Base-by-base conservation (phyloP, 495 filamentous ascomycete species). In the Podospora australis region DNA sequence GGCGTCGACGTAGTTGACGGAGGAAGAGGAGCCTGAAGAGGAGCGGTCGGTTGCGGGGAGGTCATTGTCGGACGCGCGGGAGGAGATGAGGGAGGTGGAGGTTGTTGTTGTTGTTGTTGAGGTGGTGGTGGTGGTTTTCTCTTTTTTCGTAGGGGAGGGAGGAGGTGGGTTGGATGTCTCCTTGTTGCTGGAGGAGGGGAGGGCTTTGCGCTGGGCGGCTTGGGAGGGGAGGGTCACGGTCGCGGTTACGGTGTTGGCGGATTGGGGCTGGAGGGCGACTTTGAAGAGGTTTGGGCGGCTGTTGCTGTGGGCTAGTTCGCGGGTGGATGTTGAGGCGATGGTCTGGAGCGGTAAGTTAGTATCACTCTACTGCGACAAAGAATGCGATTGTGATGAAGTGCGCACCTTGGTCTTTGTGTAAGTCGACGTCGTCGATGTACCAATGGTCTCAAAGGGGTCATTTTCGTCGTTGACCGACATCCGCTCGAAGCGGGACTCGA, bases 401-500 rank as follows among this genome's bases (percentile, higher is more conserved):
- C 46, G 25, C 68, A 88, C 86, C 80, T 90, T 91, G 21, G 78
- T 67, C 65, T 89, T 91, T 35, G 54, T 81, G 80, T 23, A 60
- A 36, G 11, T 71, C 69, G 25, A 60, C 67, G 36, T 64, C 71
- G 52, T 75, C 70, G 28, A 66, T 63, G 34, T 28, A 11, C 40
- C 40, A 43, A 43, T 43, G 9, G 40, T 43, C 23, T 43, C 40
- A 43, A 43, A 43, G 14, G 66, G 67, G 6, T 86, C 84, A 54
- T 87, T 88, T 58, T 91, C 88, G 58, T 90, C 88, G 54, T 83
- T 85, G 28, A 95, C 82, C 14, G 86, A 82, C 63, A 92, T 70
- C 54, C 79, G 82, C 78, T 90, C 88, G 59, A 95, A 83, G 42
- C 86, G 83, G 70, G 85, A 70, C 62, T 95, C 88, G 11, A 95